Percentiles rank a stretch among this genome's conserved stretches.
These are phyloP conservation scores for Atalantia buxifolia DNA, from an alignment of 345 rosid species.

Conservation along the genomic window DNA sequence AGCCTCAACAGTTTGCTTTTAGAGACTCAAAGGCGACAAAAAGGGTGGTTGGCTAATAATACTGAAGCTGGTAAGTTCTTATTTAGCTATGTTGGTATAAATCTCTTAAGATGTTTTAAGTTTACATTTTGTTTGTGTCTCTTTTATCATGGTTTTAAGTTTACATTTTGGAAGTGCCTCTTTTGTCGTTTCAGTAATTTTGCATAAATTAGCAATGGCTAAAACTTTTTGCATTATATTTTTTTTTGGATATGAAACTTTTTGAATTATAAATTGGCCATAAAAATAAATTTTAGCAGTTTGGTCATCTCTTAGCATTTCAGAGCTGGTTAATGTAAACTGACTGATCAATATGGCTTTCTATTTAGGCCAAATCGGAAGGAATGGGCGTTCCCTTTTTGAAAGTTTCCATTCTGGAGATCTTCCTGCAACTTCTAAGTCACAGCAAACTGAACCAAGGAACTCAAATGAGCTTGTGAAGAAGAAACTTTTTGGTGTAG, in stretches of 20 bases:
- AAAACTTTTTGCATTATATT: background rate
- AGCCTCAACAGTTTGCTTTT: slow-evolving; percentile 27
- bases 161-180: background rate
- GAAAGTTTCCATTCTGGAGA: slow-evolving; percentile 17
- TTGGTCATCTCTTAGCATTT: background rate
- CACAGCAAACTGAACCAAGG: slow-evolving; percentile 15
- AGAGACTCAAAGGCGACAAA: slow-evolving; percentile 28
- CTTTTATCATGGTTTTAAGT: too few species aligned
- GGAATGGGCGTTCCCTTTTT: slow-evolving; percentile 6
- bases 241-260: too few species aligned
- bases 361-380: slow-evolving; percentile 23
- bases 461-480: slow-evolving; percentile 9
- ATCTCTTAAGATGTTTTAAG: background rate
- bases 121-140: background rate
- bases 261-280: background rate
- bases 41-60: slow-evolving; percentile 25
- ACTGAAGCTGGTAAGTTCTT: slow-evolving; percentile 25
- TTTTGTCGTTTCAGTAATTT: background rate
- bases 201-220: background rate
- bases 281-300: background rate
- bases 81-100: background rate
- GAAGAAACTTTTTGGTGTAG: slow-evolving; percentile 36
- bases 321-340: background rate
- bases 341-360: slow-evolving; percentile 11
- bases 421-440: slow-evolving; percentile 15